phyloP scores from a whole-genome alignment of 164 flowering plant genomes.

The Berberis thunbergii region DNA sequence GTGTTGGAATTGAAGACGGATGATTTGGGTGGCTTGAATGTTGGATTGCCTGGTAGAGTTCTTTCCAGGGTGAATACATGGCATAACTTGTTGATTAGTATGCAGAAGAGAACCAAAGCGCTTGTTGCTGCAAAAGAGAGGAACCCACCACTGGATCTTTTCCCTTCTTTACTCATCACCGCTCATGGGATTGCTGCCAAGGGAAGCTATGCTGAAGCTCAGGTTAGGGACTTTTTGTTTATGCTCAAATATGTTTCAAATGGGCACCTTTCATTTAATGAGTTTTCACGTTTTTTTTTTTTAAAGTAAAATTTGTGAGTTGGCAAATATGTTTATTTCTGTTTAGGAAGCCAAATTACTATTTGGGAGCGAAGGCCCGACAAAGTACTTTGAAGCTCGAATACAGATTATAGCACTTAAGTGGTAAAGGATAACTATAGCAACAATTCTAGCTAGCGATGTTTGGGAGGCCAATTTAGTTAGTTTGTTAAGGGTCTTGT shows the following conservation, averaged over 20 bases:
- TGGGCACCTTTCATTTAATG: neutral
- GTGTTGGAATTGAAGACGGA: constrained; percentile 61
- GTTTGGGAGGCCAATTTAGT: no score
- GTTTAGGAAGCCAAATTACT: no score
- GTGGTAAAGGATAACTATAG: no score
- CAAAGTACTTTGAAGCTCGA: no score
- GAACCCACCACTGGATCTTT: constrained; percentile 42
- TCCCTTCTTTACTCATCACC: constrained; percentile 68
- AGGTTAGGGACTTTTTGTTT: constrained; percentile 35
- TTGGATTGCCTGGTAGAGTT: constrained; percentile 39
- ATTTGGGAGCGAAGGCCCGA: no score
- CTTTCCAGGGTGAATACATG: constrained; percentile 76
- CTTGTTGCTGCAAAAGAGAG: constrained; percentile 61
- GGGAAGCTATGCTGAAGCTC: constrained; percentile 94
- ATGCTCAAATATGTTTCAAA: neutral
- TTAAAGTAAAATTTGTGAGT: no score
- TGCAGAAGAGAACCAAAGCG: constrained; percentile 75
- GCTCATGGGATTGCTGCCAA: constrained; percentile 50
- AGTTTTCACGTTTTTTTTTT: no score
- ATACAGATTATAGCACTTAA: no score
- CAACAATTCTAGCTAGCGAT: no score
- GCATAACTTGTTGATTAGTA: constrained; percentile 77
- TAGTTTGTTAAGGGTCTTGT: no score
- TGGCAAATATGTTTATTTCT: no score
- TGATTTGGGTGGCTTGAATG: constrained; percentile 58